A percentile compares a stretch with the other conserved stretches of the same genome.
Evolutionary conservation across 257 asterid species (phyloP).

Genomic region (Sherardia arvensis): DNA sequence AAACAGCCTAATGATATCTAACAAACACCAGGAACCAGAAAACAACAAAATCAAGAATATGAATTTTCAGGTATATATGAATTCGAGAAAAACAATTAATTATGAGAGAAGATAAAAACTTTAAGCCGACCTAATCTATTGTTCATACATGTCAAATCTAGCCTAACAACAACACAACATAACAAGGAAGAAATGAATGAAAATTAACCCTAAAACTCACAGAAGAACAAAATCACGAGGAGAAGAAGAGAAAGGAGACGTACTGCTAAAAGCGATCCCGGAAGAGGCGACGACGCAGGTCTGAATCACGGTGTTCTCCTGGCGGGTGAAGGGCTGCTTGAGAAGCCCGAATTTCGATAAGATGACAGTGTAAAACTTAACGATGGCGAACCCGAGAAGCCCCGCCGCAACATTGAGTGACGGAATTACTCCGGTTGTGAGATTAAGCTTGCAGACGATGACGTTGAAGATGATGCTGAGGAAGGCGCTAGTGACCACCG

Average conservation of each 20-base stretch:
- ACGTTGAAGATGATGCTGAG: slow-evolving; percentile 49
- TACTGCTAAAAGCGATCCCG: slow-evolving; percentile 80
- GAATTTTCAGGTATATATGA: no score
- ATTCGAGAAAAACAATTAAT: no score
- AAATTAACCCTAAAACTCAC: neutral
- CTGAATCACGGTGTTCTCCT: slow-evolving; percentile 67
- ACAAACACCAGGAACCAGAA: no score
- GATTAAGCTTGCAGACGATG: slow-evolving; percentile 57
- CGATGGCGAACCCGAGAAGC: slow-evolving; percentile 45
- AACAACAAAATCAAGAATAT: no score
- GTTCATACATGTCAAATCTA: neutral
- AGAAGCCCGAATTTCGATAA: slow-evolving; percentile 32
- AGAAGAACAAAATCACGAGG: neutral
- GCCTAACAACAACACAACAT: neutral
- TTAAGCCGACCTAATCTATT: no score
- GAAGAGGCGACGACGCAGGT: slow-evolving; percentile 69
- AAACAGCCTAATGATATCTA: no score
- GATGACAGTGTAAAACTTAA: slow-evolving; percentile 32
- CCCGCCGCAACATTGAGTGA: slow-evolving; percentile 76
- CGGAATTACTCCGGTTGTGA: slow-evolving; percentile 68
- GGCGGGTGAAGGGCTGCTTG: slow-evolving; percentile 61
- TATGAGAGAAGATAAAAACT: no score
- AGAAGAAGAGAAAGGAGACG: no score
- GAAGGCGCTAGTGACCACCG: slow-evolving; percentile 32
- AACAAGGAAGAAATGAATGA: no score